Base-by-base conservation (phyloP, 768 basidiomycete species). In the Boletus vermiculosoides region DNA sequence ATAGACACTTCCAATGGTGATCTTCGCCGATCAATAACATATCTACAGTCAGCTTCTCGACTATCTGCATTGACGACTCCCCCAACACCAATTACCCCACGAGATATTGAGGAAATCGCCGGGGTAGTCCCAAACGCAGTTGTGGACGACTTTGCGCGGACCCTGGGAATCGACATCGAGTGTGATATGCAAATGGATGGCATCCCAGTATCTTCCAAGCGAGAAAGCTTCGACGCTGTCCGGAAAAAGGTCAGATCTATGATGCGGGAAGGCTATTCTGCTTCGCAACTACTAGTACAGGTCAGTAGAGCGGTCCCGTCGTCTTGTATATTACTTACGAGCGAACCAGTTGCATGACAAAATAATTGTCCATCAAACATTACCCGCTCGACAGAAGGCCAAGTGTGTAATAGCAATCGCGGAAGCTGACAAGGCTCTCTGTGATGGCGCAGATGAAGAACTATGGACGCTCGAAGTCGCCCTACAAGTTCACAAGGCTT, bases 401-500 rank as follows among this genome's bases (percentile, higher is more conserved):
- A 73, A 74, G 31, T 89, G 90, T 58, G 91, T 90, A 3, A 77
- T 97, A 20, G 84, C 84, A 4, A 87, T 99, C 61, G 97, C 93
- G 3, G 94, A 97, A 70, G 93, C 92, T 28, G 97, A 99, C 74
- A 98, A 98, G 71, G 92, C 92, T 0, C 76, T 99, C 23, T 92
- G 90, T 63, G 96, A 98, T 60, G 97, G 97, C 1, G 94, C 92
- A 16, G 97, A 99, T 66, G 97, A 99, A 72, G 97, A 98, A 71
- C 76, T 99, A 23, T 97, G 96, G 87, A 83, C 92, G 33, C 75
- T 99, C 15, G 92, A 97, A 66, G 87, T 93, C 34, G 94, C 85
- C n/a, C 71, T 97, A 50, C 80, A 83, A 23, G 77, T 96, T 16
- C 80, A 88, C 67, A 92, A 88, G 67, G 82, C 82, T 15, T 65